phyloP scores from a whole-genome alignment of 129 eudicot genomes.

The Gnaphalium uliginosum region DNA sequence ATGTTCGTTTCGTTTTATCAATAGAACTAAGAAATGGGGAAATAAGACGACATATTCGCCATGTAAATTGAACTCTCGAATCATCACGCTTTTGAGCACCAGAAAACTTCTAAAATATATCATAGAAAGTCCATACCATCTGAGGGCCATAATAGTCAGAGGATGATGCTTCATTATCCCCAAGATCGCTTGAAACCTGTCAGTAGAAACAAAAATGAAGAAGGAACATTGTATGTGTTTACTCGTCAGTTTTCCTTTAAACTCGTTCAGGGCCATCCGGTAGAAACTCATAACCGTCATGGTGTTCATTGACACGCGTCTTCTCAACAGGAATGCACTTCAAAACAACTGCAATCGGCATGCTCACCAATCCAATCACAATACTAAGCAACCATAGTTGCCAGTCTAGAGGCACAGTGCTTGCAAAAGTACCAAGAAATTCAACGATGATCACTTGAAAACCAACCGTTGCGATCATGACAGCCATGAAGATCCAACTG shows the following conservation, averaged over 20 bases:
- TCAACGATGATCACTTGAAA: conserved; percentile 82
- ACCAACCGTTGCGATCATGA: conserved; percentile 54
- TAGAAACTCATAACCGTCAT: conserved; percentile 60
- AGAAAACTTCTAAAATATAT: not conserved
- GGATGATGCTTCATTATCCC: conserved; percentile 13
- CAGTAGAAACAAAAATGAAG: conserved; percentile 7
- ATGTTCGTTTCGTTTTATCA: not conserved
- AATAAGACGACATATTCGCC: not conserved
- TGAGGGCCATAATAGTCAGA: not conserved
- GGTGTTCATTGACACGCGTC: conserved; percentile 34
- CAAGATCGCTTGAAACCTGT: conserved; percentile 5
- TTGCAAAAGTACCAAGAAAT: conserved; percentile 80
- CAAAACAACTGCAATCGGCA: conserved; percentile 70
- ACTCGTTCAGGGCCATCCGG: conserved; percentile 35
- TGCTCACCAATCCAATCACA: conserved; percentile 57
- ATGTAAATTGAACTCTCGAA: not conserved
- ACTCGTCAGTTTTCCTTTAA: conserved; percentile 20
- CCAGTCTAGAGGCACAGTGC: conserved; percentile 84
- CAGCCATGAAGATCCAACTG: conserved; percentile 72
- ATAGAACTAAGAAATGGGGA: not conserved
- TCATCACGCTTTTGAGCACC: conserved; percentile 5
- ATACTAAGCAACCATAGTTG: conserved; percentile 74
- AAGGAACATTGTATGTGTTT: not conserved
- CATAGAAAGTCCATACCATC: too few species aligned
- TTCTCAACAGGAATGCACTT: conserved; percentile 73